Evolutionary conservation across 140 eudicot species (phyloP), one percentile per base, ranked within the genome.

Genomic region (Flaveria floridana): DNA sequence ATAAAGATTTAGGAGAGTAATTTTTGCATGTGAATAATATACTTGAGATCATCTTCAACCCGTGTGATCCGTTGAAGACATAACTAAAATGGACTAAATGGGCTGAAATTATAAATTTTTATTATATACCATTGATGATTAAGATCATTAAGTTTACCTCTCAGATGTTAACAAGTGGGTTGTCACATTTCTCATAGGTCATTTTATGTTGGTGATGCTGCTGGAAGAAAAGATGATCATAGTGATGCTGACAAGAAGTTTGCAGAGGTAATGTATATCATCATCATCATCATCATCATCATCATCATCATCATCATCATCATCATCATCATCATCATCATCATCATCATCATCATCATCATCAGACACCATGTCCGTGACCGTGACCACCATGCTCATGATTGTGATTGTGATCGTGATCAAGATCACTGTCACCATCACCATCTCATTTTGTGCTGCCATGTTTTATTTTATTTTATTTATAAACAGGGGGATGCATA

Each of bases 201-300:
- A 75, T 93, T 93, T 74, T 90, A 90, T 85, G 98, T 93, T 70
- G 98, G 98, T 81, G 98, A 93, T 79, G 98, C 98, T 14, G 98
- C 97, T 80, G 98, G 98, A 77, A 86, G 98, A 73, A 83, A 64
- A 30, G 63, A 79, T 26, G 98, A 93, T 72, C 98, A 93, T 66
- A 88, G 97, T 85, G 91, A 90, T 81, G 96, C 98, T 57, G 98
- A 93, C 79, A 88, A 83, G 55, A 88, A 86, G 78, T 93, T 93
- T 62, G 98, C 98, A 57, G 72, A 90, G 96, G 97, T 92, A 53
- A 61, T 66, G 14, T 46, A 19, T 5, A 21, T 76, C 68, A 20
- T 14, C n/a, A n/a, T n/a, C n/a, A n/a, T n/a, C n/a, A n/a, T n/a
- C n/a, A n/a, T n/a, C n/a, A n/a, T n/a, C n/a, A n/a, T n/a, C n/a